These are phyloP conservation scores for Tuber melanosporum DNA, from an alignment of 495 filamentous ascomycete genomes.

Conservation along the genomic window DNA sequence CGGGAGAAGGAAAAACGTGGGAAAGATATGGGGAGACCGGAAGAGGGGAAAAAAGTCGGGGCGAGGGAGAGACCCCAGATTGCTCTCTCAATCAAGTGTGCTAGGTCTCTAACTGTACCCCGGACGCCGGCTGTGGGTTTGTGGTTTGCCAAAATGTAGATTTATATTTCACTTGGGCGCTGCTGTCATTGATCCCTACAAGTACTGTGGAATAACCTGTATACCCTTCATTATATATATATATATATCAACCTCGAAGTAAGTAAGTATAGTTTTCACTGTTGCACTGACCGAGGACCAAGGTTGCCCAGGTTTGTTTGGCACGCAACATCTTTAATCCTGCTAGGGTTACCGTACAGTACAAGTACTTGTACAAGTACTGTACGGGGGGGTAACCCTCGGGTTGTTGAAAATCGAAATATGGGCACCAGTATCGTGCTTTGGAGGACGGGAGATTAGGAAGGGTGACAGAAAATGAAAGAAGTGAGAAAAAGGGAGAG, in stretches of 20 bases:
- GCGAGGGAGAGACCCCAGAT: constrained; percentile 29
- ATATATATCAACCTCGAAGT: neutral
- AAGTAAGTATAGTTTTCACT: neutral
- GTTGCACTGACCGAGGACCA: neutral
- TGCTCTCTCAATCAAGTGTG: neutral
- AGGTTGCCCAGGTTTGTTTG: neutral
- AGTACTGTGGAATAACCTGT: neutral
- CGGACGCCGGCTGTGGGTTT: neutral
- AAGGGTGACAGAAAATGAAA: constrained; percentile 3
- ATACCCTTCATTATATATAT: neutral
- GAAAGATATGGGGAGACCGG: constrained; percentile 39
- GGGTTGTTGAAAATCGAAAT: neutral
- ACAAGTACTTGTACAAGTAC: no score
- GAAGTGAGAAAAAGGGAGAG: neutral
- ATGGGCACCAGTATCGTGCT: neutral
- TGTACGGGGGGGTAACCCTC: neutral
- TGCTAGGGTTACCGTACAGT: neutral
- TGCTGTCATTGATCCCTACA: constrained; percentile 1
- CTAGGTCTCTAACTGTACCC: neutral
- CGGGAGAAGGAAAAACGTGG: constrained; percentile 37
- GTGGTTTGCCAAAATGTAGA: neutral
- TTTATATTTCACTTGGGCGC: neutral
- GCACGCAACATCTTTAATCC: constrained; percentile 2
- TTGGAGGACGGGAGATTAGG: neutral
- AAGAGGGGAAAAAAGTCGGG: constrained; percentile 37